These are phyloP conservation scores for Kwoniella dendrophila DNA, from an alignment of 768 basidiomycete genomes.

Conservation along the genomic window DNA sequence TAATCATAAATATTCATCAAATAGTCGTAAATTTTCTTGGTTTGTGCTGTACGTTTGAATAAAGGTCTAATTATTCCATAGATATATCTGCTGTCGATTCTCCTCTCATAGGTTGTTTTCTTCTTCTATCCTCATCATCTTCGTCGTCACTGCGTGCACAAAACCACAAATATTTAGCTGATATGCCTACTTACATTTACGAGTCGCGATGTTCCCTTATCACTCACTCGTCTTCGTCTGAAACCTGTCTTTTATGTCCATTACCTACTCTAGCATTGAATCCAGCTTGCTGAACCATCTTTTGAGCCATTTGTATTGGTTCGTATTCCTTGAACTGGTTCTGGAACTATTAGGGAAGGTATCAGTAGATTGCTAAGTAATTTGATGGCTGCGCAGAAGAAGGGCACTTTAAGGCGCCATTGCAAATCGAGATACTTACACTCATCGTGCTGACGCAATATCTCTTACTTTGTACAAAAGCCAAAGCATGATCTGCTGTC, in stretches of 20 bases:
- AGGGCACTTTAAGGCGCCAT: background rate
- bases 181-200: background rate
- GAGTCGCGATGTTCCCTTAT: background rate
- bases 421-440: conserved; percentile 41
- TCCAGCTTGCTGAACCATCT: conserved; percentile 25
- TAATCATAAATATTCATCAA: conserved; percentile 1
- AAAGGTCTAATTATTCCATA: conserved; percentile 3
- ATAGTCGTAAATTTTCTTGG: background rate
- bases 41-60: background rate
- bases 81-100: conserved; percentile 9
- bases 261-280: background rate
- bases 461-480: conserved; percentile 51
- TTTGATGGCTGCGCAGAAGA: background rate
- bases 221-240: conserved; percentile 18
- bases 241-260: conserved; percentile 7
- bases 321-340: conserved; percentile 50
- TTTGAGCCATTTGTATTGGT: conserved; percentile 43
- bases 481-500: conserved; percentile 44
- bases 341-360: conserved; percentile 25
- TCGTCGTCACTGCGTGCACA: background rate
- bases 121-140: conserved; percentile 15
- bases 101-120: conserved; percentile 18
- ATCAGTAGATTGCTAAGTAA: background rate
- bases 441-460: conserved; percentile 55
- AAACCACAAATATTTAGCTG: background rate